These are phyloP conservation scores for Ajuga reptans DNA, from an alignment of 305 asterid genomes.

Conservation along the genomic window DNA sequence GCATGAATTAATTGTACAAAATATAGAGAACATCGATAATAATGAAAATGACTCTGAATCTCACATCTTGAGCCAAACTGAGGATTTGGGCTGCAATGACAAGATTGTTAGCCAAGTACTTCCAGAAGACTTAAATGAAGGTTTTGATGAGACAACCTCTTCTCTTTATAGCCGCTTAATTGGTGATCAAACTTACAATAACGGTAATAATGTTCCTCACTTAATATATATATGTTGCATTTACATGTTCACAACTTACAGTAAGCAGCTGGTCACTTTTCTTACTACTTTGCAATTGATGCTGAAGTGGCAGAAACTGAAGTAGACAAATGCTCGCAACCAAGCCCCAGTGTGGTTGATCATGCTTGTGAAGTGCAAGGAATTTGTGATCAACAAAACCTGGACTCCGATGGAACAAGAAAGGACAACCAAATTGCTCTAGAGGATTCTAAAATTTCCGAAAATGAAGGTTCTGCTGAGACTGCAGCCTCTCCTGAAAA, in stretches of 20 bases:
- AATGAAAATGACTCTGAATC: constrained; percentile 22
- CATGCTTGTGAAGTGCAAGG: background rate
- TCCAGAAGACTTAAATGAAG: constrained; percentile 20
- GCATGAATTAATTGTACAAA: constrained; percentile 15
- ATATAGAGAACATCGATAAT: constrained; percentile 12
- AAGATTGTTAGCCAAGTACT: background rate
- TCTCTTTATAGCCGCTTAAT: constrained; percentile 5
- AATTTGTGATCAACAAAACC: constrained; percentile 14
- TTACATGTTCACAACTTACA: background rate
- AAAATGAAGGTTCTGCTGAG: background rate
- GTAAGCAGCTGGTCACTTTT: background rate
- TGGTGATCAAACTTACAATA: constrained; percentile 17
- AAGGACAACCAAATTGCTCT: background rate
- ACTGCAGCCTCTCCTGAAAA: background rate
- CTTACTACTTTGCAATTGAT: constrained; percentile 15
- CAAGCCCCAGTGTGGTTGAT: background rate
- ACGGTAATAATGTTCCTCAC: constrained; percentile 21
- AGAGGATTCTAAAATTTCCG: constrained; percentile 14
- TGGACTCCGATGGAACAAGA: constrained; percentile 3
- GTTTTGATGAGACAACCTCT: constrained; percentile 15
- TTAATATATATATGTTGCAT: background rate
- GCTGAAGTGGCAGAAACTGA: constrained; percentile 20
- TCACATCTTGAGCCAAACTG: constrained; percentile 8
- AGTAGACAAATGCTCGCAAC: background rate
- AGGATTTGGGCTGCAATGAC: constrained; percentile 17